phyloP scores from a whole-genome alignment of 148 eudicot species.

The Agrostemma githago region DNA sequence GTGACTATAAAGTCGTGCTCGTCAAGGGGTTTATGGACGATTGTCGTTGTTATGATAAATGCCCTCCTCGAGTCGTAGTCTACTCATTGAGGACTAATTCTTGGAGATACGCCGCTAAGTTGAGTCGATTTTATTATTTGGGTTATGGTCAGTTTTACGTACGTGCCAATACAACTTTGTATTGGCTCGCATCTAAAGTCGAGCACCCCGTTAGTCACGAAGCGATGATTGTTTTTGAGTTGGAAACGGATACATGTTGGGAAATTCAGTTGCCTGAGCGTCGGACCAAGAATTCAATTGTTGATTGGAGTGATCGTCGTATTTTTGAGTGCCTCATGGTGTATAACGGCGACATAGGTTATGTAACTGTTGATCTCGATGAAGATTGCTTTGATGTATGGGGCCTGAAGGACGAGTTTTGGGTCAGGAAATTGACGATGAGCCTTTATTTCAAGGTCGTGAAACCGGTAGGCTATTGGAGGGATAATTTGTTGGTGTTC shows the following conservation, averaged over 20 bases:
- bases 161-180: neutral
- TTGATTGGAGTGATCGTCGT: neutral
- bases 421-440: neutral
- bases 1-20: slow-evolving; percentile 16
- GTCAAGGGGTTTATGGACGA: neutral
- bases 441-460: neutral
- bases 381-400: neutral
- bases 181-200: neutral
- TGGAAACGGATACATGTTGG: neutral
- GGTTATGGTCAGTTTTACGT: neutral
- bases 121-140: neutral
- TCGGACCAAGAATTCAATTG: neutral
- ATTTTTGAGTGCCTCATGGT: neutral
- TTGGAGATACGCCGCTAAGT: neutral
- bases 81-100: slow-evolving; percentile 3
- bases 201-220: neutral
- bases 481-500: neutral
- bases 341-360: neutral
- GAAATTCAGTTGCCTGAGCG: neutral
- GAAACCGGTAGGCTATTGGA: neutral
- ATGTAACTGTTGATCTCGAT: neutral
- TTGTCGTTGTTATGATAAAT: neutral
- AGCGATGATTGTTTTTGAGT: neutral
- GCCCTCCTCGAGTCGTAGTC: neutral
- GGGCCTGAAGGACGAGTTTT: neutral